These are phyloP conservation scores for Saccharomycopsis babjevae DNA, from an alignment of 805 yeast species.

Conservation along the genomic window DNA sequence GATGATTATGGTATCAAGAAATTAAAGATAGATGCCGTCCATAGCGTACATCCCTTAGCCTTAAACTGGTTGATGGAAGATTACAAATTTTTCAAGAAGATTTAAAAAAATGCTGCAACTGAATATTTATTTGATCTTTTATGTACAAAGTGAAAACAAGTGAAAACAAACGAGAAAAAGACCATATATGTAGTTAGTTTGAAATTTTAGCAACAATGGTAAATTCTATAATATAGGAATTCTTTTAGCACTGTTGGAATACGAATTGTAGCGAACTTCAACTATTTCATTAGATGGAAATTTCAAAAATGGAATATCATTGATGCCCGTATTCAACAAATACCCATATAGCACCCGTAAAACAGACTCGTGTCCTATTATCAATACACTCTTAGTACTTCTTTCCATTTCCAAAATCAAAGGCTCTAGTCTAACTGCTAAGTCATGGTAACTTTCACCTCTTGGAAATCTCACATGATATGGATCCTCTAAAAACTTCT, in stretches of 20 bases:
- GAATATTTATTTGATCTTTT: not conserved
- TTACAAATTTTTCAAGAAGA: slow-evolving; percentile 3
- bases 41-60: slow-evolving; percentile 65
- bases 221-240: slow-evolving; percentile 21
- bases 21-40: slow-evolving; percentile 33
- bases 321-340: slow-evolving; percentile 82
- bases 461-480: slow-evolving; percentile 89
- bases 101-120: not conserved
- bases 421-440: slow-evolving; percentile 91
- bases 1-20: slow-evolving; percentile 21
- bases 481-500: slow-evolving; percentile 61
- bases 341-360: slow-evolving; percentile 87
- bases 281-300: slow-evolving; percentile 79
- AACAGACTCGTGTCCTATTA: slow-evolving; percentile 89
- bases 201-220: not conserved
- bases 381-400: slow-evolving; percentile 74
- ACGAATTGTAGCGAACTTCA: slow-evolving; percentile 81
- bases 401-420: slow-evolving; percentile 89
- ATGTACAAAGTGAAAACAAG: not conserved
- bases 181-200: not conserved
- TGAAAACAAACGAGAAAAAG: not conserved
- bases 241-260: slow-evolving; percentile 57
- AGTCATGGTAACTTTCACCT: slow-evolving; percentile 91
- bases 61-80: slow-evolving; percentile 54
- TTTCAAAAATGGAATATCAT: slow-evolving; percentile 70